Evolutionary conservation across 2,329 filamentous ascomycete genomes (phyloP).

Genomic region (Escovopsis sp.): DNA sequence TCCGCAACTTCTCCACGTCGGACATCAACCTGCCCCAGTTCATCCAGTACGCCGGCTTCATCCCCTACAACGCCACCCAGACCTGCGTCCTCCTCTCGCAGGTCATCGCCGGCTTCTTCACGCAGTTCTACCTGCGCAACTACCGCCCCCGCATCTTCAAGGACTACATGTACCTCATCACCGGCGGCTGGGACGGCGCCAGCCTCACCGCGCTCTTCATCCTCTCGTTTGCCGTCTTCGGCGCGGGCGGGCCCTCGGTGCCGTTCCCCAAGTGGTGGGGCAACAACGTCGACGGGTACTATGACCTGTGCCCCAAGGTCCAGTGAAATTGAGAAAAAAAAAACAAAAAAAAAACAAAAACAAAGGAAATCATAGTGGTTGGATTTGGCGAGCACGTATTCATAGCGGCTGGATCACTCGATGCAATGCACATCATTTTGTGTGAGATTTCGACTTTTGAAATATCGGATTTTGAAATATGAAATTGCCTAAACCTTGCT

Average conservation of each 20-base stretch:
- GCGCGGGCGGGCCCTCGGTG: constrained; percentile 27
- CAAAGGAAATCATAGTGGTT: too few relatives aligned
- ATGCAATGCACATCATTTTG: too few relatives aligned
- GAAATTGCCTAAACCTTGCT: too few relatives aligned
- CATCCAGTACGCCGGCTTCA: constrained; percentile 38
- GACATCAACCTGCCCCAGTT: constrained; percentile 39
- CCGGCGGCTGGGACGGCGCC: constrained; percentile 38
- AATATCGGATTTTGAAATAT: too few relatives aligned
- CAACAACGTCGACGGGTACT: constrained; percentile 33
- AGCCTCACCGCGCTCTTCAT: constrained; percentile 34
- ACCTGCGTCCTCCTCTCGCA: constrained; percentile 38
- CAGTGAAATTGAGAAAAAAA: constrained; percentile 12
- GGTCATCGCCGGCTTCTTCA: constrained; percentile 29
- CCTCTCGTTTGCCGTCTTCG: constrained; percentile 41
- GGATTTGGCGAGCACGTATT: too few relatives aligned
- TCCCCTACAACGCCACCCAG: constrained; percentile 39
- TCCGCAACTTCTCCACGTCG: constrained; percentile 23
- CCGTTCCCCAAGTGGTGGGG: constrained; percentile 41
- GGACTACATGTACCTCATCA: constrained; percentile 38
- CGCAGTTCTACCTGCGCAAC: constrained; percentile 38
- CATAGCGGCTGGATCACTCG: too few relatives aligned
- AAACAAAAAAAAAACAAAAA: background rate
- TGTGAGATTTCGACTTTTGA: too few relatives aligned
- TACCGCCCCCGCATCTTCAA: constrained; percentile 35
- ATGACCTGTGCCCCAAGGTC: constrained; percentile 29